Evolutionary conservation across 805 yeast genomes (phyloP).

Genomic region (Saturnispora bothae): DNA sequence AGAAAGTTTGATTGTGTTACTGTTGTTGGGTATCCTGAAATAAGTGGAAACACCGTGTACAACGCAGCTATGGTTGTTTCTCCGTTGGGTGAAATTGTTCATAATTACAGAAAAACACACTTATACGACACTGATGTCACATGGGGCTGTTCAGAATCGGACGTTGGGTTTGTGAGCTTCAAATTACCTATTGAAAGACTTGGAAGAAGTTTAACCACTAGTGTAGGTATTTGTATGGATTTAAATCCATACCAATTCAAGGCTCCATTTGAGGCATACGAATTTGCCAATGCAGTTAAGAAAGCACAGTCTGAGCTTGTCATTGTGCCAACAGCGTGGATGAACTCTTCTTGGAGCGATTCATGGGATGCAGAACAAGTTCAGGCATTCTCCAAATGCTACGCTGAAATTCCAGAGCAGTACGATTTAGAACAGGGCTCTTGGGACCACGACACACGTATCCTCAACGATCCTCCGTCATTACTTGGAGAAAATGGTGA

Average conservation of each 20-base stretch:
- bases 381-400: constrained; percentile 13
- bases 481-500: background rate
- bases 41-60: constrained; percentile 31
- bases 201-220: constrained; percentile 29
- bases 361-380: constrained; percentile 17
- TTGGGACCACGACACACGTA: background rate
- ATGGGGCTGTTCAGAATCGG: constrained; percentile 73
- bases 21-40: constrained; percentile 77
- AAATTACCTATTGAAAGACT: constrained; percentile 27
- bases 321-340: constrained; percentile 84
- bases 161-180: constrained; percentile 45
- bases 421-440: background rate
- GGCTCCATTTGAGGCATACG: constrained; percentile 68
- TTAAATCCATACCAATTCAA: constrained; percentile 75
- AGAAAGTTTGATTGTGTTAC: constrained; percentile 47
- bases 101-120: constrained; percentile 67
- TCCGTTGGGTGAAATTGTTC: constrained; percentile 46
- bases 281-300: constrained; percentile 49
- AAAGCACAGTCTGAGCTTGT: constrained; percentile 42
- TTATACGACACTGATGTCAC: constrained; percentile 67
- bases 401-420: constrained; percentile 14
- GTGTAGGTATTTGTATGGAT: constrained; percentile 92
- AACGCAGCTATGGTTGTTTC: constrained; percentile 64
- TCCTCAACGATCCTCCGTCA: constrained; percentile 2
- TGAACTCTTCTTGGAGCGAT: constrained; percentile 35